Base-by-base conservation (phyloP, 2,329 filamentous ascomycete genomes). In the Colletotrichum cordylinicola region DNA sequence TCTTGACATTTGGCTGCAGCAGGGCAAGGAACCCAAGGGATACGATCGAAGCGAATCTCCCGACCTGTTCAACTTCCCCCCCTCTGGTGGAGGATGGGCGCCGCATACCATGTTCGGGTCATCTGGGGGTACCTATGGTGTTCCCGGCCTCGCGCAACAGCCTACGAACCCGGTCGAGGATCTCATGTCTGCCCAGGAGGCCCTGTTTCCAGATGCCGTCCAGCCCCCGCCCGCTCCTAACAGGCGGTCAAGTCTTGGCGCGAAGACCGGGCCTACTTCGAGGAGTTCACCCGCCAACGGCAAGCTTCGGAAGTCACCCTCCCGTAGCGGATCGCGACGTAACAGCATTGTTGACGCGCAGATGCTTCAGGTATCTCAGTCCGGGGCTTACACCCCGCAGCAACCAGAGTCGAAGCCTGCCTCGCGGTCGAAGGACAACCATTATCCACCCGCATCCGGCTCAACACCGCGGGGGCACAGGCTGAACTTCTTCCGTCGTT, bases 1-100 rank as follows among this genome's bases (percentile, higher is more conserved):
- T 75, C 85, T 90, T 7, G 91, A 92, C 70, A 90, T 90, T 29
- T 92, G 90, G 90, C 86, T 92, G 82, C 87, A 78, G 55, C 77
- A 78, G 35, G 75, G 75, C 86, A 8, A 89, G 91, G 80, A 89
- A 89, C 69, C 86, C 37, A 88, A 88, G 62, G 80, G 80, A 9
- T 21, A 31, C 4, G 71, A 35, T 1, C 31, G 56, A 0, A 80
- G 82, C 31, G 78, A 78, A 1, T 90, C 90, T 6, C 90, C 90
- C 0, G 90, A 91, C 72, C 83, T 91, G 2, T 91, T 91, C 74
- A 84, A 87, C 21, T 91, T 92, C 73, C 90, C 90, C 0, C 82
- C 82, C 1, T 82, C 80, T 8, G 80, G 84, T 1, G 80, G 81
- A 18, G 84, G 85, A 12, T 91, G 90, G 90, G 85, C 86, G 21